A percentile compares a stretch with the other conserved stretches of the same genome.
phyloP scores from a whole-genome alignment of 2,329 filamentous ascomycete species.

The Teratosphaeria gauchensis region DNA sequence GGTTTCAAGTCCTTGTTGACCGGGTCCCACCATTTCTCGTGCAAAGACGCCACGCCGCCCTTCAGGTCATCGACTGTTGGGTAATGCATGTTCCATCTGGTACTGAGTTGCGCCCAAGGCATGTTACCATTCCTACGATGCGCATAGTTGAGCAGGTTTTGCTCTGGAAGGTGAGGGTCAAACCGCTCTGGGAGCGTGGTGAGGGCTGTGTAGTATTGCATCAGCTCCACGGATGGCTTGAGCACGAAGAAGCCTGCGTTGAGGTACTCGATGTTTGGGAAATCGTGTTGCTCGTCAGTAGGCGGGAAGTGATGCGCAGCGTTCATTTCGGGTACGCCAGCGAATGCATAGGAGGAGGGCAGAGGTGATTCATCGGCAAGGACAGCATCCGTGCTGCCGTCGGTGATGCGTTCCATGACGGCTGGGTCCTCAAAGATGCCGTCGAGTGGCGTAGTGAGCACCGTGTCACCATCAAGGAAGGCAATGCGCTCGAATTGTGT shows the following conservation, averaged over 20 bases:
- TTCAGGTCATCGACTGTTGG: constrained; percentile 28
- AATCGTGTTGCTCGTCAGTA: constrained; percentile 16
- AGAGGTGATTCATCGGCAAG: constrained; percentile 18
- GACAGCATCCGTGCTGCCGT: constrained; percentile 4
- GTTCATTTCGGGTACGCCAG: constrained; percentile 25
- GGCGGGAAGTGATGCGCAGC: constrained; percentile 28
- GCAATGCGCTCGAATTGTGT: constrained; percentile 28
- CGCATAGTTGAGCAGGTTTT: constrained; percentile 29
- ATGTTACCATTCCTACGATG: constrained; percentile 28
- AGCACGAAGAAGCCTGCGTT: constrained; percentile 32
- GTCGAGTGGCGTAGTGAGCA: constrained; percentile 22
- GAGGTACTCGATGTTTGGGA: constrained; percentile 24
- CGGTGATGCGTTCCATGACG: constrained; percentile 10
- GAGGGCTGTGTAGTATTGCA: constrained; percentile 25
- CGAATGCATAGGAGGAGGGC: constrained; percentile 26
- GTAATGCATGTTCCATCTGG: constrained; percentile 31
- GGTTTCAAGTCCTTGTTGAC: constrained; percentile 19
- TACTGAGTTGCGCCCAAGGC: constrained; percentile 30
- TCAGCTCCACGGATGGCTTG: constrained; percentile 20
- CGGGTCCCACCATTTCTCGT: constrained; percentile 32
- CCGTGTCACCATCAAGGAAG: constrained; percentile 28
- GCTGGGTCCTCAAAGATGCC: constrained; percentile 27
- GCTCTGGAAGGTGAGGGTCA: constrained; percentile 26
- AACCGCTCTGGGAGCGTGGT: constrained; percentile 24
- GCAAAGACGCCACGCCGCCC: constrained; percentile 27